A percentile compares a stretch with the other conserved stretches of the same genome.
Evolutionary conservation across 2,329 filamentous ascomycete species (phyloP).

Genomic region (Macroventuria anomochaeta): DNA sequence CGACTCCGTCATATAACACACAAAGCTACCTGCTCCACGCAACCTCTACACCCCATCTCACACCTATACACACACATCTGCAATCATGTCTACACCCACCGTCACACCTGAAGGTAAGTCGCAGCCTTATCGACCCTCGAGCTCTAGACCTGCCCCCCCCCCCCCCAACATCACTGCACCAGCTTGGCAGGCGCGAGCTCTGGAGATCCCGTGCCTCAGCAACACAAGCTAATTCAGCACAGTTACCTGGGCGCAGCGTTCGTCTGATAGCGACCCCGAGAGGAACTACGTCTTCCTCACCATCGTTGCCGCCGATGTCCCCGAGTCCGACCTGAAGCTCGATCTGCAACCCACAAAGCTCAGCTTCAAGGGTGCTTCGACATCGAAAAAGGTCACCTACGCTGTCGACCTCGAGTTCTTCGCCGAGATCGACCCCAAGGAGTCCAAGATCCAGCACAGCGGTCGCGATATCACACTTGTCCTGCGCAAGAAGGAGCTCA

Average conservation of each 20-base stretch:
- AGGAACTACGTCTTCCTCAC: conserved; percentile 97
- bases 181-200: conserved; percentile 3
- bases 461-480: conserved; percentile 87
- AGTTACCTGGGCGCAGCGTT: conserved; percentile 99
- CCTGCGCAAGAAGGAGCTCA: conserved; percentile 95
- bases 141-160: not conserved
- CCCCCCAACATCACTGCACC: not conserved
- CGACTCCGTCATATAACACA: conserved; percentile 22
- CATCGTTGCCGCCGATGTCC: conserved; percentile 85
- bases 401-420: conserved; percentile 86
- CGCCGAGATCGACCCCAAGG: conserved; percentile 84
- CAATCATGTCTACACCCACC: conserved; percentile 36
- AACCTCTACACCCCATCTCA: conserved; percentile 6
- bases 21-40: conserved; percentile 1
- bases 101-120: conserved; percentile 51
- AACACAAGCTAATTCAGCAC: conserved; percentile 31
- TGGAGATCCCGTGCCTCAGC: not conserved
- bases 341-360: conserved; percentile 80
- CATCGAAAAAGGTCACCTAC: conserved; percentile 85
- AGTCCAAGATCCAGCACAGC: conserved; percentile 88
- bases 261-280: conserved; percentile 74
- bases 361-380: conserved; percentile 81
- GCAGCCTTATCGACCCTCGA: conserved; percentile 32
- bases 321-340: conserved; percentile 76
- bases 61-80: conserved; percentile 5